Base-by-base conservation (phyloP, 805 yeast genomes). In the Candida saitoana region DNA sequence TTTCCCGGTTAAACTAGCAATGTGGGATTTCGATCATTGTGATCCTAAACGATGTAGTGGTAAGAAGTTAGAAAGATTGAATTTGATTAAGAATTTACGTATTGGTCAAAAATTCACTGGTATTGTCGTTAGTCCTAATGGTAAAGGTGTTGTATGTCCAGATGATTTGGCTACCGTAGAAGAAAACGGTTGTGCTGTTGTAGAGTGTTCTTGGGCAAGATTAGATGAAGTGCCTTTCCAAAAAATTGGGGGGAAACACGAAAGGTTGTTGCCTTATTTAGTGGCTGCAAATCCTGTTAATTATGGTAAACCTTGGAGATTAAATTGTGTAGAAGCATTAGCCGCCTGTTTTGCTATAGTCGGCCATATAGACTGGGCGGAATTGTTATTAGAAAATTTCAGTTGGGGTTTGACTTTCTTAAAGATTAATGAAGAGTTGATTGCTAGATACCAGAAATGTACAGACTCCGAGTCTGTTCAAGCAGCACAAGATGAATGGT, bases 21-120 rank as follows among this genome's bases (percentile, higher is more conserved):
- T 91, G 99, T 91, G 99, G 96, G 99, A 93, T 61, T 93, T 93
- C 57, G 96, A 90, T 50, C 99, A 93, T 59, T 93, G 99, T 67
- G 99, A 93, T 64, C 99, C 99, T 1, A 93, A 93, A 58, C 75
- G 97, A 57, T 93, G 99, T 60, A 84, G 95, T 50, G 99, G 99
- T 15, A 93, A 93, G 67, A 90, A 89, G 59, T 71, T 93, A 22
- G 96, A 88, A 55, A 73, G 98, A 42, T 62, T 91, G 16, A 98
- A 98, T 1, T 64, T 88, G 16, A 90, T 93, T 39, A 79, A 80
- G 46, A 77, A 79, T 41, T 59, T 93, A 47, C 69, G 95, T 46
- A 79, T 93, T n/a, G 99, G 99, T 0, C 96, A 90, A 59, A 91
- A 89, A 62, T 91, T 87, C 56, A 82, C 76, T 45, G 99, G 99